Percentiles rank a stretch among this genome's conserved stretches.
phyloP scores from a whole-genome alignment of 441 rosid genomes.

The Pelargonium australe region DNA sequence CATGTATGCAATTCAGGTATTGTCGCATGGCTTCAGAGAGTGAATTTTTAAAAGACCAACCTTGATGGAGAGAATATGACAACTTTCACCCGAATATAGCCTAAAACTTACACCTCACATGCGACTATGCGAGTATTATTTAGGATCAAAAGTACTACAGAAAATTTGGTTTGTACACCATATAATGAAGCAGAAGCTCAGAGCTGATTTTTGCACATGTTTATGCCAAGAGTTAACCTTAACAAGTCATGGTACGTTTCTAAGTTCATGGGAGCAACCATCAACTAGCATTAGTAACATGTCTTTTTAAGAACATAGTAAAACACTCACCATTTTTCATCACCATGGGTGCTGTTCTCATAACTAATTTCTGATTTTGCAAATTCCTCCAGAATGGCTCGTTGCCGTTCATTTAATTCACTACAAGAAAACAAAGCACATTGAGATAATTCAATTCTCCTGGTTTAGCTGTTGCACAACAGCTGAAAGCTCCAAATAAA shows the following conservation, averaged over 20 bases:
- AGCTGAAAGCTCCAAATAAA: too few relatives aligned
- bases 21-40: not conserved
- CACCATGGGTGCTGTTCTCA: slow-evolving; percentile 32
- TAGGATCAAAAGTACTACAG: not conserved
- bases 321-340: slow-evolving; percentile 56
- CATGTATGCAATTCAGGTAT: not conserved
- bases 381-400: slow-evolving; percentile 72
- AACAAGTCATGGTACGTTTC: slow-evolving; percentile 6
- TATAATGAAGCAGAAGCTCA: not conserved
- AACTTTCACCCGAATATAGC: not conserved
- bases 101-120: not conserved
- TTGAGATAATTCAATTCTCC: too few relatives aligned
- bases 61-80: not conserved
- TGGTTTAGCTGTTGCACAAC: too few relatives aligned
- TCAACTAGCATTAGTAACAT: slow-evolving; percentile 9
- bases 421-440: slow-evolving; percentile 23
- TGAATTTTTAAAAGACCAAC: not conserved
- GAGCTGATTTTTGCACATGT: not conserved
- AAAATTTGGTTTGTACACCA: not conserved
- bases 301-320: not conserved
- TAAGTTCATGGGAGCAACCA: slow-evolving; percentile 6
- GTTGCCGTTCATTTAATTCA: slow-evolving; percentile 62
- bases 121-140: not conserved
- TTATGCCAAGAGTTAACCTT: not conserved
- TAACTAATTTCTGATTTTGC: slow-evolving; percentile 66